Base-by-base conservation (phyloP, 257 asterid species). In the Solanum chilense region DNA sequence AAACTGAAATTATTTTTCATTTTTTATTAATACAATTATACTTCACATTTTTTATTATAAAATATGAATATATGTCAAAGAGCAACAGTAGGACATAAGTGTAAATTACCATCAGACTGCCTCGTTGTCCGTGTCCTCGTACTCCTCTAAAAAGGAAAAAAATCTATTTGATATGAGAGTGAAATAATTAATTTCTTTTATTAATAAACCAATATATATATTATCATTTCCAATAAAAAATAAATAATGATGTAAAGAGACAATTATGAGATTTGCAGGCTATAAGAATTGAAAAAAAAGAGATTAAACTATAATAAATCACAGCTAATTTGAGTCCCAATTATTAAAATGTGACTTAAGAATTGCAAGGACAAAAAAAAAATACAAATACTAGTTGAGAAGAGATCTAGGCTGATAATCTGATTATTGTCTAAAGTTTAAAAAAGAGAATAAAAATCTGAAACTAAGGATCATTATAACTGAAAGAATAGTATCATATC, bases 401-500 rank as follows among this genome's bases (percentile, higher is more conserved):
- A 29, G 87, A 87, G 85, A 86, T 83, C 44, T 87, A 78, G 86
- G 70, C 82, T 64, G 86, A 82, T 86, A 83, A 89, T 88, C 82
- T 64, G 86, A 82, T 86, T 86, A 89, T 88, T 82, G 82, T 83
- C 85, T 82, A 45, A 73, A 74, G 56, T 71, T 76, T 86, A 85
- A 88, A 89, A 49, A 86, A 89, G 81, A 42, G 88, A 87, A 66
- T 87, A 85, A 91, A 76, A 80, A 81, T 49, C 69, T 8, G 85
- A 81, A 47, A 23, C 69, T 86, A 75, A 86, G 88, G 88, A 83
- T 71, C n/a, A 70, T 58, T 85, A 82, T 88, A 88, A 85, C 90
- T 87, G 89, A 87, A 88, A 70, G 86, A 49, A 45, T 89, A 88
- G 86, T 49, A 89, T 88, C 92, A 83, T 90, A 89, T 90, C 90